Conservation (phyloP, 352 stramenopile species). For the Phytophthora boehmeriae region DNA sequence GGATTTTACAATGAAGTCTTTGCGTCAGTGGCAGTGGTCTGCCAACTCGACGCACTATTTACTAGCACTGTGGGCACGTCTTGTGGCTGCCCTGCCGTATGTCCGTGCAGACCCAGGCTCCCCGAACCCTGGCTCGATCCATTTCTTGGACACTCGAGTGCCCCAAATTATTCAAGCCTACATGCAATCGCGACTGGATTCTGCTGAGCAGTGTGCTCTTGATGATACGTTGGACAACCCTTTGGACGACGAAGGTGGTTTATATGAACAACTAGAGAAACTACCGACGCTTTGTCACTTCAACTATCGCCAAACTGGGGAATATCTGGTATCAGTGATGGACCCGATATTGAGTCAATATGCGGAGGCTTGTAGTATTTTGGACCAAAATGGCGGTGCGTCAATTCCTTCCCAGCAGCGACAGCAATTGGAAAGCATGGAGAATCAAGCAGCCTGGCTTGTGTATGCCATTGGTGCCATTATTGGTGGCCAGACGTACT, state of each 20-base stretch:
- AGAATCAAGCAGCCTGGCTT: slow-evolving; percentile 97
- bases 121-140: slow-evolving; percentile 48
- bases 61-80: slow-evolving; percentile 94
- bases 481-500: slow-evolving; percentile 96
- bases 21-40: slow-evolving; percentile 96
- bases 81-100: slow-evolving; percentile 97
- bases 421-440: slow-evolving; percentile 82
- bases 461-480: slow-evolving; percentile 97
- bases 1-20: slow-evolving; percentile 97
- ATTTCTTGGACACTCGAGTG: slow-evolving; percentile 76
- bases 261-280: slow-evolving; percentile 97
- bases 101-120: slow-evolving; percentile 84
- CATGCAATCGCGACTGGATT: slow-evolving; percentile 95
- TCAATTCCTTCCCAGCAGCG: slow-evolving; percentile 44
- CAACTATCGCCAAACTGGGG: slow-evolving; percentile 93
- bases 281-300: slow-evolving; percentile 97
- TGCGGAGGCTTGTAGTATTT: slow-evolving; percentile 84
- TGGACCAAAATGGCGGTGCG: slow-evolving; percentile 64
- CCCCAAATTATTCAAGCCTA: slow-evolving; percentile 95
- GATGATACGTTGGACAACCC: slow-evolving; percentile 96
- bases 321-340: slow-evolving; percentile 94
- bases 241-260: slow-evolving; percentile 95
- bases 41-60: slow-evolving; percentile 97
- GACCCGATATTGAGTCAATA: slow-evolving; percentile 96
- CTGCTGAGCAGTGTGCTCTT: slow-evolving; percentile 92